Conservation (phyloP, 2,329 filamentous ascomycete species). For the Phialophora macrospora region DNA sequence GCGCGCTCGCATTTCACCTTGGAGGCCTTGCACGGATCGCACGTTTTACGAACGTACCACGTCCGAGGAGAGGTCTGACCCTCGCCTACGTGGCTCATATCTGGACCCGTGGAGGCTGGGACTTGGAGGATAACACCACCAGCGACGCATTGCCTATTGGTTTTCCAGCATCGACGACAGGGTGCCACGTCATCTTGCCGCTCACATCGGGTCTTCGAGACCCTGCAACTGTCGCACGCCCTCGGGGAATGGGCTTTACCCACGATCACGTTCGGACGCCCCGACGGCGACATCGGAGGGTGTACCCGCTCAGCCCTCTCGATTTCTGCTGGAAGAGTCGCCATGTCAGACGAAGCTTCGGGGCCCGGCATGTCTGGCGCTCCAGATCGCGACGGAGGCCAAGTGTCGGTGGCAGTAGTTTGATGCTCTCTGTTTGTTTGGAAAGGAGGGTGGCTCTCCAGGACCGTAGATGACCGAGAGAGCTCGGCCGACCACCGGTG, state of each 20-base stretch:
- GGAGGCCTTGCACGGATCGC: constrained; percentile 4
- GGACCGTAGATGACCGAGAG: background rate
- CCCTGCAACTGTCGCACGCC: constrained; percentile 2
- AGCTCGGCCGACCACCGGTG: background rate
- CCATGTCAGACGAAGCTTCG: background rate
- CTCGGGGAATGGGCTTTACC: background rate
- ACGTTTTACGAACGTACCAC: background rate
- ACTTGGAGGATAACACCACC: background rate
- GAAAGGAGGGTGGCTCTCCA: background rate
- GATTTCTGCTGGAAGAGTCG: background rate
- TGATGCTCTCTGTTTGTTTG: background rate
- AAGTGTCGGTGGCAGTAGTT: background rate
- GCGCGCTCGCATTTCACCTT: constrained; percentile 13
- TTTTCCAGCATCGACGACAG: constrained; percentile 9
- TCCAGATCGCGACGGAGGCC: background rate
- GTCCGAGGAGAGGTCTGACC: background rate
- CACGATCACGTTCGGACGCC: background rate
- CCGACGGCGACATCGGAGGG: background rate
- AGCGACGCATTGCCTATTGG: background rate
- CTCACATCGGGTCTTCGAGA: constrained; percentile 4
- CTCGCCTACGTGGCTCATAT: background rate
- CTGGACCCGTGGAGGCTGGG: no score
- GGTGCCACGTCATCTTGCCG: background rate
- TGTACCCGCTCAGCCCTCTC: background rate
- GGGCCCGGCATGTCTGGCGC: background rate